Evolutionary conservation across 2,329 filamentous ascomycete species (phyloP), one percentile per base, ranked within the genome.

Genomic region (Fusarium longipes): DNA sequence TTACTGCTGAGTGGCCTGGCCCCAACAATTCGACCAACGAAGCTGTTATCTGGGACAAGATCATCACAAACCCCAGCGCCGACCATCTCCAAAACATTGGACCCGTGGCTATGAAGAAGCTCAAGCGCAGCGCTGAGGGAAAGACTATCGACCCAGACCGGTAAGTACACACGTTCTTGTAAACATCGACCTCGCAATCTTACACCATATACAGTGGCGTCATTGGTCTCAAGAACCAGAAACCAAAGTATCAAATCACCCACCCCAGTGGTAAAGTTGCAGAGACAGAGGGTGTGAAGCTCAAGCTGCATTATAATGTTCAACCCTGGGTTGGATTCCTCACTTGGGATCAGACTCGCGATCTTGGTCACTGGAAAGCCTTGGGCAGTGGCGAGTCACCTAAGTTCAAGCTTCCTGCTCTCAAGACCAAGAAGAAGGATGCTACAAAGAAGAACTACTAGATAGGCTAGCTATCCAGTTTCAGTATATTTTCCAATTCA

Each of bases 171-270:
- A 2, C 18, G 32, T n/a, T 5, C 18, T 24, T 14, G 10, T 50
- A 12, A 20, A 27, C 14, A 15, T 7, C 18, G 35, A 20, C 55
- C 70, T 42, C 54, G 44, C 6, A 17, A 32, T n/a, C 17, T 68
- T 14, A 67, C 22, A n/a, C 3, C 12, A 8, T 49, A 11, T 33
- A 7, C 15, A 89, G 90, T 8, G 95, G 94, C 29, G 86, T 91
- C 52, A 81, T 98, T 36, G 86, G 87, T 57, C 85, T 98, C 69
- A 88, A 89, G 76, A 94, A 94, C 78, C 93, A 97, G 78, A 91
- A 90, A 76, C 92, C 94, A 4, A 99, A 99, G 80, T 99, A 99
- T 83, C 93, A 97, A 77, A 96, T 99, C 80, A 97, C 94, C 6
- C 93, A 97, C 78, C 92, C 95, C 12, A 87, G 86, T 12, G 92